Conservation (phyloP, 345 rosid genomes). For the Ceriops tagal region DNA sequence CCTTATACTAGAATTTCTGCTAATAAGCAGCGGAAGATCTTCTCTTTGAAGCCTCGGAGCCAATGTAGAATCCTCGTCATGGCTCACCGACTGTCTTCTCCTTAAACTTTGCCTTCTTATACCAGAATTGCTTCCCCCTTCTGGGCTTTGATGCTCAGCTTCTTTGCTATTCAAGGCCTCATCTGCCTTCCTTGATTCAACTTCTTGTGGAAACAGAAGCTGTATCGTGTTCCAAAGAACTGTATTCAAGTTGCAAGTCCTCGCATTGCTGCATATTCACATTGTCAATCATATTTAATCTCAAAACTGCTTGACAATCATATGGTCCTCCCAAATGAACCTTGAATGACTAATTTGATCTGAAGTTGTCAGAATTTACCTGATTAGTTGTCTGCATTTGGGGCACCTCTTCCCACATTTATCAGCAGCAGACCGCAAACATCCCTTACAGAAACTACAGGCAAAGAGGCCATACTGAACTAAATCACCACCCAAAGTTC, state of each 20-base stretch:
- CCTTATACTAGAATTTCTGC: slow-evolving; percentile 9
- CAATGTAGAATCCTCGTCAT: slow-evolving; percentile 45
- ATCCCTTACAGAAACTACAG: slow-evolving; percentile 81
- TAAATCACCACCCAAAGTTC: background rate
- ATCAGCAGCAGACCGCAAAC: slow-evolving; percentile 76
- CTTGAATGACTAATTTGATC: background rate
- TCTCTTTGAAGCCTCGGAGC: slow-evolving; percentile 81
- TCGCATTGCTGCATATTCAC: slow-evolving; percentile 55
- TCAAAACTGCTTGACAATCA: background rate
- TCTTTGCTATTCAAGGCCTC: slow-evolving; percentile 21
- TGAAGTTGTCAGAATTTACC: slow-evolving; percentile 36
- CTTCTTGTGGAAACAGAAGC: slow-evolving; percentile 82
- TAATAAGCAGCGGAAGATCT: slow-evolving; percentile 64
- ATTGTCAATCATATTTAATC: background rate
- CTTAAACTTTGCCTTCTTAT: slow-evolving; percentile 8
- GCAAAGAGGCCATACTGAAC: background rate
- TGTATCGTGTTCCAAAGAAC: slow-evolving; percentile 98
- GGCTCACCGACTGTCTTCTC: too few relatives aligned
- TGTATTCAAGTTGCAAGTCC: slow-evolving; percentile 81
- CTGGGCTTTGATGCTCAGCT: slow-evolving; percentile 21
- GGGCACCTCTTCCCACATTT: slow-evolving; percentile 94
- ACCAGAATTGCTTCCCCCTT: slow-evolving; percentile 15
- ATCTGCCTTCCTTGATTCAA: slow-evolving; percentile 67
- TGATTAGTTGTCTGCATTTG: slow-evolving; percentile 81
- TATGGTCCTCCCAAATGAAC: background rate